A percentile compares a stretch with the other conserved stretches of the same genome.
These are phyloP conservation scores for Ceratocystis huliohia DNA, from an alignment of 2,329 filamentous ascomycete genomes.

Conservation along the genomic window DNA sequence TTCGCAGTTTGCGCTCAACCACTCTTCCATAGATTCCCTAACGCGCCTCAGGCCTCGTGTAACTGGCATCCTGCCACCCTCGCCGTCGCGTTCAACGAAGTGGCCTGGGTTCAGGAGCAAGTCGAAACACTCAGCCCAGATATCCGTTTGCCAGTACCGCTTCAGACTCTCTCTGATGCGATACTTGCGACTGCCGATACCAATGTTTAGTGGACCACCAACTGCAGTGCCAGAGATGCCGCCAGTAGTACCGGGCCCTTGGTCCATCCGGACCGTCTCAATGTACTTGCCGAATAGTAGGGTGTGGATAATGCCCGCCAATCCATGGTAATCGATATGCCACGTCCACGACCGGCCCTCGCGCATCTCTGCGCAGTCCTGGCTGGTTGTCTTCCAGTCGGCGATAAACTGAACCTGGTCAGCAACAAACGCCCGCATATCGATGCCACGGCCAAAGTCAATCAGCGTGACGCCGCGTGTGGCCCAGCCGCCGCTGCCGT, in stretches of 20 bases:
- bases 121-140: constrained; percentile 76
- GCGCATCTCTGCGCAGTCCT: constrained; percentile 91
- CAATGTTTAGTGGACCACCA: constrained; percentile 32
- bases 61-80: constrained; percentile 55
- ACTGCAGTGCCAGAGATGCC: constrained; percentile 37
- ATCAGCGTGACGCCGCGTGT: constrained; percentile 74
- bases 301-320: constrained; percentile 76
- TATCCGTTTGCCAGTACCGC: constrained; percentile 89
- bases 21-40: constrained; percentile 69
- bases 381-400: constrained; percentile 79
- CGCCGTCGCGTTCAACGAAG: constrained; percentile 42
- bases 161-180: constrained; percentile 73
- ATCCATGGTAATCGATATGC: constrained; percentile 90
- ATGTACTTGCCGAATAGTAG: constrained; percentile 93
- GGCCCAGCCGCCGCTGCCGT: constrained; percentile 66
- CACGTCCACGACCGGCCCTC: constrained; percentile 93
- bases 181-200: constrained; percentile 55
- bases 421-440: constrained; percentile 71
- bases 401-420: constrained; percentile 73
- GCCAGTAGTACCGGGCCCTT: constrained; percentile 38
- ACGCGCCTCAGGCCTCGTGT: constrained; percentile 54
- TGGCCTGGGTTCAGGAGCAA: constrained; percentile 69
- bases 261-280: constrained; percentile 52
- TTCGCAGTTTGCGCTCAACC: constrained; percentile 71
- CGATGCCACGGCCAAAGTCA: constrained; percentile 88